Conservation (phyloP, 2,329 filamentous ascomycete genomes). For the Nothomitra cinnamomea region DNA sequence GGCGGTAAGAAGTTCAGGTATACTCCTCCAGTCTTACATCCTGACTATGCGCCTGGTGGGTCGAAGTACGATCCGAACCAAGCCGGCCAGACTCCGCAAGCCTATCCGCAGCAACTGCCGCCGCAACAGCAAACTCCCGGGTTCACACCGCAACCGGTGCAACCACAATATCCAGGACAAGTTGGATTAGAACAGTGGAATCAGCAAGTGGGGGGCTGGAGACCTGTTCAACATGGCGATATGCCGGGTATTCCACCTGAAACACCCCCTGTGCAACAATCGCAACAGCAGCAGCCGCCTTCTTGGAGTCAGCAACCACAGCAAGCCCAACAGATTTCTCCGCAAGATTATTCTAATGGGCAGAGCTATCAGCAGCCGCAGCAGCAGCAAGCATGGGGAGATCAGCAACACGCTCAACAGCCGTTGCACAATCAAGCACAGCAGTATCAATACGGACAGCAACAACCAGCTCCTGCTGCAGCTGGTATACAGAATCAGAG, state of each 20-base stretch:
- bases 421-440: background rate
- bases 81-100: background rate
- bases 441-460: background rate
- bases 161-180: background rate
- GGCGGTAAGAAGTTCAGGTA: constrained; percentile 1
- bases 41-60: constrained; percentile 1
- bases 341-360: background rate
- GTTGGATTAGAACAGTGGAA: background rate
- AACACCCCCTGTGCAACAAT: background rate
- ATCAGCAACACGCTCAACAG: background rate
- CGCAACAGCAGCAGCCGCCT: background rate
- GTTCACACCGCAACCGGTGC: background rate
- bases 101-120: background rate
- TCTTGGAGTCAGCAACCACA: background rate
- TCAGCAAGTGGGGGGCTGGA: background rate
- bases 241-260: background rate
- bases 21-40: background rate
- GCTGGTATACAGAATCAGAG: background rate
- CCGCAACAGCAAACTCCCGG: background rate
- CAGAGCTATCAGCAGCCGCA: background rate
- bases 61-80: constrained; percentile 1
- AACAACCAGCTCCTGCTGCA: background rate
- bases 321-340: background rate
- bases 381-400: background rate
- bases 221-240: background rate